A percentile compares a stretch with the other conserved stretches of the same genome.
phyloP scores from a whole-genome alignment of 495 filamentous ascomycete genomes.

The Niebla homalea region DNA sequence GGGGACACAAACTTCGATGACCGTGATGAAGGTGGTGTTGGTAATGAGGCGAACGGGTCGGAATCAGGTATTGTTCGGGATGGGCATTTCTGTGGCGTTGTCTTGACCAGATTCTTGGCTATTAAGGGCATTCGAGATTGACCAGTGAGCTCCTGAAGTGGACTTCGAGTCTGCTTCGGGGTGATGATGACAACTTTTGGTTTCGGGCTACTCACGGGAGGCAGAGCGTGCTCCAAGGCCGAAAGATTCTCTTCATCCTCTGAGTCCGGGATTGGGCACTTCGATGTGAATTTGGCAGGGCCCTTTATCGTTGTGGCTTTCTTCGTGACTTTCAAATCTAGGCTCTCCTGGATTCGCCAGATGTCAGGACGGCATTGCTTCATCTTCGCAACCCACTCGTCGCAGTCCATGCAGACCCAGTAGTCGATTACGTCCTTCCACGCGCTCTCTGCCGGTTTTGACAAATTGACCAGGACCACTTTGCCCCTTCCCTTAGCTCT shows the following conservation, averaged over 20 bases:
- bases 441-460: conserved; percentile 50
- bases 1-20: background rate
- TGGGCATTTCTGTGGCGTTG: background rate
- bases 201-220: background rate
- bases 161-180: background rate
- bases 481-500: conserved; percentile 32
- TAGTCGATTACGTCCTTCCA: conserved; percentile 58
- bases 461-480: conserved; percentile 56
- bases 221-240: background rate
- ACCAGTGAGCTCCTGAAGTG: background rate
- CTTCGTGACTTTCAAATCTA: conserved; percentile 4
- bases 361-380: conserved; percentile 22
- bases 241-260: background rate
- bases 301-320: background rate
- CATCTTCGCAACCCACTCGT: conserved; percentile 52
- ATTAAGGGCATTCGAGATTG: background rate
- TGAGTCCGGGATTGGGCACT: background rate
- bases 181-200: background rate
- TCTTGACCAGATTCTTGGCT: background rate
- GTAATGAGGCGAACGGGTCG: background rate
- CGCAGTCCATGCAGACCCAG: conserved; percentile 59
- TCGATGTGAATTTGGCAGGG: background rate
- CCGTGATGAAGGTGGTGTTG: conserved; percentile 1
- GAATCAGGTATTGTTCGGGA: background rate
- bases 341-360: conserved; percentile 12